phyloP scores from a whole-genome alignment of 208 protist genomes.

The Trypanosoma lewisi region DNA sequence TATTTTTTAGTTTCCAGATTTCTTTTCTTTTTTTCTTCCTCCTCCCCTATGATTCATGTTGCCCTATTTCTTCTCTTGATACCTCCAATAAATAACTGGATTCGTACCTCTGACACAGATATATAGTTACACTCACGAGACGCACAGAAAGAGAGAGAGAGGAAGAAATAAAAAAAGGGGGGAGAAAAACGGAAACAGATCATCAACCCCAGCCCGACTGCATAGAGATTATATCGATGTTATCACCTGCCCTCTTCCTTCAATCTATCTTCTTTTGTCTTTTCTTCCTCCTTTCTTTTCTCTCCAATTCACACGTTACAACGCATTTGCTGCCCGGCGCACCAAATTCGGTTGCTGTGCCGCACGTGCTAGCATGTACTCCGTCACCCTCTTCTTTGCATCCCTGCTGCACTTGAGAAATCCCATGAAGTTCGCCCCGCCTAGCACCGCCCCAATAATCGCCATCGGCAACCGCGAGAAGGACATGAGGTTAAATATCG shows the following conservation, averaged over 20 bases:
- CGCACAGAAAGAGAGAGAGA: constrained; percentile 13
- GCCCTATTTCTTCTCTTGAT: too few species aligned
- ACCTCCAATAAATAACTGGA: too few species aligned
- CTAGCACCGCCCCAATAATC: constrained; percentile 51
- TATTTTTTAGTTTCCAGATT: too few species aligned
- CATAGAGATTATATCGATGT: too few species aligned
- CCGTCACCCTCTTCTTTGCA: constrained; percentile 53
- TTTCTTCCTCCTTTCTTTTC: neutral
- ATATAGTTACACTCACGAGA: too few species aligned
- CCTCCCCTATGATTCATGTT: too few species aligned
- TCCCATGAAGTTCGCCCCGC: constrained; percentile 68
- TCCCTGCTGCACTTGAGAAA: constrained; percentile 87
- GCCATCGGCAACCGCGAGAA: constrained; percentile 61
- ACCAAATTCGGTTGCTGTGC: constrained; percentile 43
- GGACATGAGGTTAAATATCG: constrained; percentile 75
- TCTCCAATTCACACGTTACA: neutral
- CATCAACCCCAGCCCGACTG: too few species aligned
- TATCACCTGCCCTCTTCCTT: too few species aligned
- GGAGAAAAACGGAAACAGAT: neutral
- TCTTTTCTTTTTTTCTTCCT: too few species aligned
- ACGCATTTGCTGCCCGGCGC: constrained; percentile 30
- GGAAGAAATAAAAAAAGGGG: constrained; percentile 13
- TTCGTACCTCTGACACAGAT: too few species aligned
- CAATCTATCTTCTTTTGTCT: neutral
- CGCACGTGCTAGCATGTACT: constrained; percentile 61